These are phyloP conservation scores for Hypoxylon subgilvum DNA, from an alignment of 495 filamentous ascomycete genomes.

Conservation along the genomic window DNA sequence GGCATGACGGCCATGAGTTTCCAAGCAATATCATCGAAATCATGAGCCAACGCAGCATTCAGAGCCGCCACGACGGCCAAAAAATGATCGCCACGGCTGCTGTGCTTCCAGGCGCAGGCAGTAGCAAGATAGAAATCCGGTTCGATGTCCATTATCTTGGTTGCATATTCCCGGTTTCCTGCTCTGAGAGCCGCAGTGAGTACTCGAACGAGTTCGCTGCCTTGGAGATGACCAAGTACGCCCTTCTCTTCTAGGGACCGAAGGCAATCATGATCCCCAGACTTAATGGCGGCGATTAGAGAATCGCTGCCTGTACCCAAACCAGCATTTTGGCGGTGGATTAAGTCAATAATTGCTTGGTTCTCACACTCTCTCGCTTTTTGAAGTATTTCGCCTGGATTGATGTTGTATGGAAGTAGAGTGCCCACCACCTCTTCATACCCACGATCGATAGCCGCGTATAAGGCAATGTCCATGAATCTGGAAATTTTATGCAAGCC, in stretches of 20 bases:
- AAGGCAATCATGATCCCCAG: not conserved
- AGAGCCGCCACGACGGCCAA: not conserved
- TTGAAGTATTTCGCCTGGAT: not conserved
- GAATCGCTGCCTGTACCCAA: not conserved
- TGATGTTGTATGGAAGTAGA: slow-evolving; percentile 1
- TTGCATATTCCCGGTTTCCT: slow-evolving; percentile 3
- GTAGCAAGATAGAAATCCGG: slow-evolving; percentile 10
- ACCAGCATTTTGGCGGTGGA: not conserved
- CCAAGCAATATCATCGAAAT: slow-evolving; percentile 19
- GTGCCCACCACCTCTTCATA: slow-evolving; percentile 2
- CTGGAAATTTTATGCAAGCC: not conserved
- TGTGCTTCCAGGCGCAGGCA: too few species aligned
- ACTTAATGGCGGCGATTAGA: not conserved
- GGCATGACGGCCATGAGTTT: not conserved
- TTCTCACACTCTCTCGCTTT: not conserved
- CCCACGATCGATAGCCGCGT: not conserved
- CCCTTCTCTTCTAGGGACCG: slow-evolving; percentile 1
- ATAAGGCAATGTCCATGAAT: not conserved
- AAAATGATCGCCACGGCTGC: too few species aligned
- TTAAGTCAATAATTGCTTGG: slow-evolving; percentile 1
- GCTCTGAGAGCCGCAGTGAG: not conserved
- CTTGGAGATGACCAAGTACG: not conserved
- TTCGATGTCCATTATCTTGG: slow-evolving; percentile 11
- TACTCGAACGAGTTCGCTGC: not conserved
- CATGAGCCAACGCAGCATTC: slow-evolving; percentile 12